Conservation (phyloP, 2,329 filamentous ascomycete species). For the Penicillium brevicompactum region DNA sequence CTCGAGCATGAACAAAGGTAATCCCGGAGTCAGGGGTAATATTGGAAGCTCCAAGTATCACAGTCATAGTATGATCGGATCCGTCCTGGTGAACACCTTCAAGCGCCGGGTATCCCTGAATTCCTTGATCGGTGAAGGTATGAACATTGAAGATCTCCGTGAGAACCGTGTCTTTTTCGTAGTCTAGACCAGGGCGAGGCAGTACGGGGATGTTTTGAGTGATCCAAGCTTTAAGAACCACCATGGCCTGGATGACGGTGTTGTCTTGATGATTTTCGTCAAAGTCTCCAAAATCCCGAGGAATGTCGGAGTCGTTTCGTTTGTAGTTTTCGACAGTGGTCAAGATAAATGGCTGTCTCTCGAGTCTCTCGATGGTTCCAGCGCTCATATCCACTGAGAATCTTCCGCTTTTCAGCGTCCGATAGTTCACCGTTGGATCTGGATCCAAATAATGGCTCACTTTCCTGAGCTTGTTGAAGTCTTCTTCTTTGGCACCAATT, state of each 20-base stretch:
- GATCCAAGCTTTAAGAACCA: constrained; percentile 30
- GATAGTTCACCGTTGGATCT: constrained; percentile 33
- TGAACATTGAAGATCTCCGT: constrained; percentile 34
- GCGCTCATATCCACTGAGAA: constrained; percentile 31
- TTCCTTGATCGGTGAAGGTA: constrained; percentile 29
- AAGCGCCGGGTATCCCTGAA: constrained; percentile 34
- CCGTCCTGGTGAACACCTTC: constrained; percentile 38
- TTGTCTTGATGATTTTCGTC: constrained; percentile 33
- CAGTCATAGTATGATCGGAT: constrained; percentile 38
- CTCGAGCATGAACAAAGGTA: constrained; percentile 34
- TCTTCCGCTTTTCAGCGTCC: constrained; percentile 26
- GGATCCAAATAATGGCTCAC: constrained; percentile 26
- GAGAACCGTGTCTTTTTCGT: constrained; percentile 28
- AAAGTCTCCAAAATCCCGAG: constrained; percentile 20
- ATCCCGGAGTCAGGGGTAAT: constrained; percentile 31
- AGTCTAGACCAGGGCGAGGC: constrained; percentile 20
- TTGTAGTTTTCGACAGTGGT: constrained; percentile 33
- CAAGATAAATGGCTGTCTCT: constrained; percentile 33
- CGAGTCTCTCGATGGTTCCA: constrained; percentile 28
- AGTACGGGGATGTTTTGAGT: too few relatives aligned
- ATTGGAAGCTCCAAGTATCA: constrained; percentile 30
- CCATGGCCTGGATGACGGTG: constrained; percentile 33
- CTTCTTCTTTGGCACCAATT: constrained; percentile 29
- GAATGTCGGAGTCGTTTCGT: constrained; percentile 36
- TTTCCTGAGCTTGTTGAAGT: constrained; percentile 20